Conservation (phyloP, 164 flowering plant genomes). For the Macadamia integrifolia region DNA sequence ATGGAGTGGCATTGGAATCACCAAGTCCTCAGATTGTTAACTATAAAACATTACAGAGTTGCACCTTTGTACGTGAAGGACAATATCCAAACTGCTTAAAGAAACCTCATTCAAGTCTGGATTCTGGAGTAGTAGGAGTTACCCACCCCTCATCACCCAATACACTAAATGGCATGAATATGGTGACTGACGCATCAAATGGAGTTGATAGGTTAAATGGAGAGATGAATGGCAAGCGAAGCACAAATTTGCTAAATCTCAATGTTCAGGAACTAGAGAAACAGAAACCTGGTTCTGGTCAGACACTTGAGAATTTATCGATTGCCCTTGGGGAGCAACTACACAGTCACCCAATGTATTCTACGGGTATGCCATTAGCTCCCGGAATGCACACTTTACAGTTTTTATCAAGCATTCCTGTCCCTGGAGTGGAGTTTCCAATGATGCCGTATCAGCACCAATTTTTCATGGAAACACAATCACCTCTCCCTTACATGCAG, state of each 20-base stretch:
- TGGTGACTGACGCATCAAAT: not conserved
- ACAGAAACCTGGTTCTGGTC: conserved; percentile 11
- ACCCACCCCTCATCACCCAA: conserved; percentile 12
- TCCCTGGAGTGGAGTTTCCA: conserved; percentile 20
- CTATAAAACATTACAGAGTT: conserved; percentile 9
- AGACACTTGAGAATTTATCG: conserved; percentile 11
- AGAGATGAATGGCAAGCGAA: conserved; percentile 8
- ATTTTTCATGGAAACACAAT: conserved; percentile 13
- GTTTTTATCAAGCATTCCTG: conserved; percentile 13
- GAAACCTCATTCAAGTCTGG: conserved; percentile 9
- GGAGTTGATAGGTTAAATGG: conserved; percentile 9
- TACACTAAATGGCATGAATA: conserved; percentile 1
- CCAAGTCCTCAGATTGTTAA: conserved; percentile 9
- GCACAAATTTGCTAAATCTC: conserved; percentile 5
- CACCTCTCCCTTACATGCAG: conserved; percentile 19
- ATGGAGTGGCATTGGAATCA: conserved; percentile 10
- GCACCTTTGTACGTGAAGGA: conserved; percentile 8
- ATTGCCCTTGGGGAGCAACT: not conserved
- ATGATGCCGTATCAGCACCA: conserved; percentile 23
- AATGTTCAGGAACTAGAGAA: conserved; percentile 12
- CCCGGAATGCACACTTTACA: conserved; percentile 24
- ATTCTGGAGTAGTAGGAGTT: not conserved
- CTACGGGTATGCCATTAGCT: conserved; percentile 14
- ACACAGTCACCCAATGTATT: conserved; percentile 1
- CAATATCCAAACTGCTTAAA: conserved; percentile 10